phyloP scores from a whole-genome alignment of 2,329 filamentous ascomycete genomes.

The Diplocarpon rosae region DNA sequence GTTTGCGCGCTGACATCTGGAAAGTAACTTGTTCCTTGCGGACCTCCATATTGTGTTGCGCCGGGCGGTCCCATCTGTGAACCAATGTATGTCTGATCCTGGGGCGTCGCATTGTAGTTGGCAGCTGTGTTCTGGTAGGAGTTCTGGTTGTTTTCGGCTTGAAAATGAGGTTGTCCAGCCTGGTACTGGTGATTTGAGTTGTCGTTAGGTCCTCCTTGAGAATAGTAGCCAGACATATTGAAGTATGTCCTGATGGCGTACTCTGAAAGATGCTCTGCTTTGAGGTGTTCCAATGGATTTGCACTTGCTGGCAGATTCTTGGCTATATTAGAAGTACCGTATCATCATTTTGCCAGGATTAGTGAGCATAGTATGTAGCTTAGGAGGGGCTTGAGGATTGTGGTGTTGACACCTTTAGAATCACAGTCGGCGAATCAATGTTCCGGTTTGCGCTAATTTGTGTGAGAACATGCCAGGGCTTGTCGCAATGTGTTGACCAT shows the following conservation, averaged over 20 bases:
- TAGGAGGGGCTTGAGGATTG: too few species aligned
- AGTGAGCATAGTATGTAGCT: too few species aligned
- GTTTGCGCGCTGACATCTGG: constrained; percentile 26
- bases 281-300: too few species aligned
- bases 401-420: too few species aligned
- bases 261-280: not conserved
- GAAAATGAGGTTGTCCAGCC: constrained; percentile 43
- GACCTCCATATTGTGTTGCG: constrained; percentile 23
- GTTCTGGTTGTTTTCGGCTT: constrained; percentile 41
- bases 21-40: constrained; percentile 16
- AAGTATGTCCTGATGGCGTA: not conserved
- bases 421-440: not conserved
- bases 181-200: constrained; percentile 43
- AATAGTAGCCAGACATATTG: constrained; percentile 46
- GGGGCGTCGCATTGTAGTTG: constrained; percentile 12
- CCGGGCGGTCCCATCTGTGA: constrained; percentile 21
- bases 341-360: too few species aligned
- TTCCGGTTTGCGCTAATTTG: constrained; percentile 8
- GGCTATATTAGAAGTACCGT: too few species aligned
- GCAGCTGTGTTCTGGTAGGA: constrained; percentile 33
- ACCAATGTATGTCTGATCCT: constrained; percentile 9
- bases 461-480: not conserved
- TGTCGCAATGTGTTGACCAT: not conserved
- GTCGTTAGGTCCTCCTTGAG: constrained; percentile 43
- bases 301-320: too few species aligned